Conservation (phyloP, 148 eudicot genomes). For the Rhododendron williamsianum region DNA sequence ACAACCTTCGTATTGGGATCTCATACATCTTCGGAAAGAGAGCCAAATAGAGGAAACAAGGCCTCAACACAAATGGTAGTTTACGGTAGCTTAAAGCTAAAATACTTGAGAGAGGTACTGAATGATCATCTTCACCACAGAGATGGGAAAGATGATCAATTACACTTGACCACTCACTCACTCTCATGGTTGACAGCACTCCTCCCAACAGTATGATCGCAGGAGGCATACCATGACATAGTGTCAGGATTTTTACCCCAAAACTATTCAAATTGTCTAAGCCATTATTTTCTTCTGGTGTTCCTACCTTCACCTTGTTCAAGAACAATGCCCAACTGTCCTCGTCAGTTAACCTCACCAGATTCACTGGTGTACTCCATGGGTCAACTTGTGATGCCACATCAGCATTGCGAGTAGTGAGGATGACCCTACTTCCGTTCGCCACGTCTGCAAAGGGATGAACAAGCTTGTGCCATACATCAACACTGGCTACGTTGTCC, state of each 20-base stretch:
- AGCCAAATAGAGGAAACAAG: too few species aligned
- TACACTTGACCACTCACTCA: not conserved
- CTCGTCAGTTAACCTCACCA: not conserved
- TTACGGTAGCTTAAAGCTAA: conserved; percentile 1
- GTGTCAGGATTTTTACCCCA: not conserved
- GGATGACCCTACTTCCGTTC: not conserved
- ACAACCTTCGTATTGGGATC: conserved; percentile 22
- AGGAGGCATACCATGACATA: not conserved
- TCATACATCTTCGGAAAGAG: too few species aligned
- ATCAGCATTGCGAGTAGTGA: not conserved
- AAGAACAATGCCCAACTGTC: not conserved
- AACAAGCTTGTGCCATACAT: not conserved
- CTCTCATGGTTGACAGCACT: not conserved
- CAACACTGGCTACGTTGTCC: not conserved
- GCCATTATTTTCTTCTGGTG: not conserved
- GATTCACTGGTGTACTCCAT: not conserved
- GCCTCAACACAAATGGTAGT: too few species aligned
- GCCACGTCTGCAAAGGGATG: not conserved
- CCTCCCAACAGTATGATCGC: not conserved
- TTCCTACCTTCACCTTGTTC: not conserved
- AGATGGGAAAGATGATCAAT: not conserved
- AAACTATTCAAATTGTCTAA: too few species aligned
- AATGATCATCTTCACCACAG: not conserved
- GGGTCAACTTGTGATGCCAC: not conserved
- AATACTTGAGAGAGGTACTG: not conserved